Evolutionary conservation across 495 filamentous ascomycete genomes (phyloP).

Genomic region (Aspergillus asperescens): DNA sequence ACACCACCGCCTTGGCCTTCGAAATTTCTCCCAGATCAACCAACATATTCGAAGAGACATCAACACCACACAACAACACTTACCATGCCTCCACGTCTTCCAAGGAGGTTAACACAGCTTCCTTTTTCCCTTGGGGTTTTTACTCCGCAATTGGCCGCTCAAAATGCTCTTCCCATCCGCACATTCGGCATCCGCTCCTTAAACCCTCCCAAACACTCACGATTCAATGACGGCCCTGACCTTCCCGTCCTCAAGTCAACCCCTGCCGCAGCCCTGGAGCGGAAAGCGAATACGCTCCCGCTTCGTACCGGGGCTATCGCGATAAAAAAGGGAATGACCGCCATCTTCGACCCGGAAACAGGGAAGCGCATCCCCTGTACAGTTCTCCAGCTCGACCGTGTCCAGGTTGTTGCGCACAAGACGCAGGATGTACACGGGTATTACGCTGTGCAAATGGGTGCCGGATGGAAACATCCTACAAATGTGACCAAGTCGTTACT

Average conservation of each 20-base stretch:
- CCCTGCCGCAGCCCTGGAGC: conserved; percentile 71
- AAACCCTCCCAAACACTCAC: conserved; percentile 42
- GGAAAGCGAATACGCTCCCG: conserved; percentile 70
- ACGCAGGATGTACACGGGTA: conserved; percentile 77
- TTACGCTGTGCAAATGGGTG: conserved; percentile 84
- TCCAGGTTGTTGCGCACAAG: conserved; percentile 82
- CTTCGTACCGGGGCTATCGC: conserved; percentile 76
- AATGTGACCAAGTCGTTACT: conserved; percentile 76
- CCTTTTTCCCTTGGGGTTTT: conserved; percentile 20
- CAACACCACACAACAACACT: conserved; percentile 9
- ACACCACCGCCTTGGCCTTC: conserved; percentile 9
- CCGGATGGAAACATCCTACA: conserved; percentile 65
- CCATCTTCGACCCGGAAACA: conserved; percentile 68
- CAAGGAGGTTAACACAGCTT: conserved; percentile 33
- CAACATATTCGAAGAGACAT: conserved; percentile 15
- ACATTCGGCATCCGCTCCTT: conserved; percentile 48
- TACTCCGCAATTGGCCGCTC: conserved; percentile 16
- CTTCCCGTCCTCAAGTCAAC: conserved; percentile 60
- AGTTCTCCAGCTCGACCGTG: conserved; percentile 87
- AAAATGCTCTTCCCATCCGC: conserved; percentile 23
- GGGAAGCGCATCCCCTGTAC: conserved; percentile 81
- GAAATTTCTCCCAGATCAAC: conserved; percentile 20
- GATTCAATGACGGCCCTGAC: conserved; percentile 41
- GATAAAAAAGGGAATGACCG: conserved; percentile 93
- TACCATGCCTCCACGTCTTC: conserved; percentile 35